Conservation (phyloP, 768 basidiomycete species). For the Pulveroboletus ravenelii region DNA sequence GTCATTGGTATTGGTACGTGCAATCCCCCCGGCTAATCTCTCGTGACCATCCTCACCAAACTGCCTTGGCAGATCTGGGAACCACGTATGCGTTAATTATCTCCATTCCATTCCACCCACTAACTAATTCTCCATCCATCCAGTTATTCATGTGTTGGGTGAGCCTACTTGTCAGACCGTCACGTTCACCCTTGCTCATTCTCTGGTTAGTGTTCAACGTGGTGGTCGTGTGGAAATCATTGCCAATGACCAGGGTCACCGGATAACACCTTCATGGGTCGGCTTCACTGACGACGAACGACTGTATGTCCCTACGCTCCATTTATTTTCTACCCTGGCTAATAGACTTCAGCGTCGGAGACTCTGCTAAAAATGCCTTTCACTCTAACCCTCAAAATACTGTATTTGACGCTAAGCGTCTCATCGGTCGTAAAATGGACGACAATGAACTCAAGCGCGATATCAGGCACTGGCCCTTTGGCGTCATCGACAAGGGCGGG, state of each 20-base stretch:
- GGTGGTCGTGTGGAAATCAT: conserved; percentile 87
- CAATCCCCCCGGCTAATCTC: fast-evolving
- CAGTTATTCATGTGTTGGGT: conserved; percentile 97
- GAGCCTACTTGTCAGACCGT: conserved; percentile 25
- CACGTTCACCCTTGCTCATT: neutral
- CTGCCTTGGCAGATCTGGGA: conserved; percentile 64
- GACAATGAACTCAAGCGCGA: conserved; percentile 79
- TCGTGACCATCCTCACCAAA: neutral
- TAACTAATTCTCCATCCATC: conserved; percentile 20
- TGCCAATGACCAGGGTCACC: conserved; percentile 85
- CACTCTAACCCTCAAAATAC: conserved; percentile 90
- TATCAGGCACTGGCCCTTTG: conserved; percentile 90
- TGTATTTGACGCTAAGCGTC: conserved; percentile 94
- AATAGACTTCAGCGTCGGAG: conserved; percentile 57
- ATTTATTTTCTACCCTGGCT: neutral
- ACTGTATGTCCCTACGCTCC: conserved; percentile 33
- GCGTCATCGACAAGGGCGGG: conserved; percentile 68
- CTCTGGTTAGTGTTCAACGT: conserved; percentile 60
- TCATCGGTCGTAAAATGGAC: conserved; percentile 83
- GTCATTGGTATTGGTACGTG: conserved; percentile 87
- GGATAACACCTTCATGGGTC: conserved; percentile 88
- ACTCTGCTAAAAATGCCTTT: conserved; percentile 94
- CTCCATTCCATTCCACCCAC: neutral
- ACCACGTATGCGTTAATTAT: conserved; percentile 58
- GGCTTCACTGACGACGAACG: conserved; percentile 76